Evolutionary conservation across 169 alveolate species (phyloP), one percentile per base, ranked within the genome.

Genomic region (Blepharisma undulans): DNA sequence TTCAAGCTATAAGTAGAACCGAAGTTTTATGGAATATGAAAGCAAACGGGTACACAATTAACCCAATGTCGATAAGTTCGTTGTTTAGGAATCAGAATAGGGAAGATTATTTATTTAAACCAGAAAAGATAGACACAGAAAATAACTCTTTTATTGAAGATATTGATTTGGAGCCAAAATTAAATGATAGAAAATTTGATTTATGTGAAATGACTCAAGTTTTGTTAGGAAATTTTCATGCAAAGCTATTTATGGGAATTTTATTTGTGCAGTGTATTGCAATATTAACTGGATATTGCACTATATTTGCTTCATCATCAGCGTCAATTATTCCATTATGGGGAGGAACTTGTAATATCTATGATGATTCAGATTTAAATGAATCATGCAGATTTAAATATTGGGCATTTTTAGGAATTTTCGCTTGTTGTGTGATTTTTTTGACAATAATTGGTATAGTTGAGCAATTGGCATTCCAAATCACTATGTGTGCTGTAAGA

Each of bases 361-460:
- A 82, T 33, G 76, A 59, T n/a, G 34, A 82, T 16, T 33, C 33
- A 22, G 29, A 36, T 60, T 18, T 74, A 1, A 4, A 25, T 6
- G 80, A 29, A 25, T 74, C 80, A 27, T 82, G 89, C 18, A 32
- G 72, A 14, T 4, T 82, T 22, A 82, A 59, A 21, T 82, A 82
- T 74, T 82, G 89, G 89, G 30, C 36, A 19, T 82, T 48, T 82
- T 48, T 82, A 22, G 22, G 21, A 21, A 59, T 82, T 59, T 82
- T 25, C 18, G 89, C 71, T 21, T 21, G 59, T 14, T 25, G 25
- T 86, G 84, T 86, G 8, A 21, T 60, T 27, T 19, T 18, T 27
- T 71, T 86, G 36, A 86, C 91, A 21, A 30, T 61, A 18, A 86
- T 21, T 21, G 84, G 91, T 3, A 32, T 86, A 76, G 36, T 32